Conservation (phyloP, 805 yeast genomes). For the Wickerhamiella kazuoi region DNA sequence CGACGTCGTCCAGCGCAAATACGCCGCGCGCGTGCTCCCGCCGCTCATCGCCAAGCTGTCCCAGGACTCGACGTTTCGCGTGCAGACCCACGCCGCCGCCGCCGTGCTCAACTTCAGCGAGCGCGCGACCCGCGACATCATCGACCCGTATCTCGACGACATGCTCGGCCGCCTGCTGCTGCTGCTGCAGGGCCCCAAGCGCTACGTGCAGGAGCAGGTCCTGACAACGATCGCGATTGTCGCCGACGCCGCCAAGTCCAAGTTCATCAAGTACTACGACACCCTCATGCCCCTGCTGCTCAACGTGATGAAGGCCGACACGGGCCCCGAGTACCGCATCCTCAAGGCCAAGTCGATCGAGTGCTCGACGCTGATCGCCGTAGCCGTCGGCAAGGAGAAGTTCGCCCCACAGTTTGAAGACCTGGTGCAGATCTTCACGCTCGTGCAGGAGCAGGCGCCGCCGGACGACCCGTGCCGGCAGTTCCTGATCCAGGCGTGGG, state of each 20-base stretch:
- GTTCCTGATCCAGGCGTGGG: conserved; percentile 91
- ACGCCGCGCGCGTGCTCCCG: conserved; percentile 68
- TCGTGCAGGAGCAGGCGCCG: conserved; percentile 37
- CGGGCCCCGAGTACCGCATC: conserved; percentile 59
- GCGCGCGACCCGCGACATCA: conserved; percentile 66
- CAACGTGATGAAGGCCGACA: conserved; percentile 59
- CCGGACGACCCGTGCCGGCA: conserved; percentile 80
- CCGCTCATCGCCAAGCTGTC: conserved; percentile 71
- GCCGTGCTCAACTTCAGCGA: conserved; percentile 92
- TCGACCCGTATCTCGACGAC: conserved; percentile 85
- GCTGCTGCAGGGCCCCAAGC: conserved; percentile 65
- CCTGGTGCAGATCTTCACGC: conserved; percentile 50
- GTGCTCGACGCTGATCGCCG: conserved; percentile 84
- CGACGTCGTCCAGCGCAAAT: conserved; percentile 63
- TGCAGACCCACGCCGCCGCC: conserved; percentile 97
- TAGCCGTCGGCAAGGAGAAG: conserved; percentile 86
- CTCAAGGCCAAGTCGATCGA: conserved; percentile 89
- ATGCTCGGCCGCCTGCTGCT: conserved; percentile 57
- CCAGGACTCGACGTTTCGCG: conserved; percentile 52
- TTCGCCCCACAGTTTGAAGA: conserved; percentile 61
- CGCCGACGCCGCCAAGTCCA: conserved; percentile 82
- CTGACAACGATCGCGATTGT: conserved; percentile 90
- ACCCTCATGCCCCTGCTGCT: conserved; percentile 80
- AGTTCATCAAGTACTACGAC: conserved; percentile 81
- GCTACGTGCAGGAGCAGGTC: conserved; percentile 94